phyloP scores from a whole-genome alignment of 306 rosid species.

The Prosopis cineraria region DNA sequence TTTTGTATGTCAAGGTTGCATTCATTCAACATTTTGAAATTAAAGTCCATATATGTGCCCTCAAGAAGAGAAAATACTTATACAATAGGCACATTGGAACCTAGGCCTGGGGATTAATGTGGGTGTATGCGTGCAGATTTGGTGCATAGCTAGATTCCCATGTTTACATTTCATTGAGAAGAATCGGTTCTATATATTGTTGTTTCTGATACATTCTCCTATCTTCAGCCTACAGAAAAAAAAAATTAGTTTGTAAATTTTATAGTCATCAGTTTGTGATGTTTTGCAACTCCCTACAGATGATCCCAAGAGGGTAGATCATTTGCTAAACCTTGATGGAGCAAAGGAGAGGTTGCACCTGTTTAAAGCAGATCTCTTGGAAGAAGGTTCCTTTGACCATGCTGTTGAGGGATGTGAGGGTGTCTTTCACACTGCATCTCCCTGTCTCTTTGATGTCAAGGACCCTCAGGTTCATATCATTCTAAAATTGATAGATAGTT shows the following conservation, averaged over 20 bases:
- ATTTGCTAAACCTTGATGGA: neutral
- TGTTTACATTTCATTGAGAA: neutral
- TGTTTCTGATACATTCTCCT: too few species aligned
- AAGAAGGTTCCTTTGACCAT: constrained; percentile 9
- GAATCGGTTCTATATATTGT: too few species aligned
- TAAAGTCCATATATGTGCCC: neutral
- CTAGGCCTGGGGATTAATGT: neutral
- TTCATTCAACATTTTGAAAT: too few species aligned
- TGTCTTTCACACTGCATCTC: constrained; percentile 13
- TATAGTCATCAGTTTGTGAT: neutral
- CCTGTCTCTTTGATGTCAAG: neutral
- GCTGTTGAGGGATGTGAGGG: constrained; percentile 8
- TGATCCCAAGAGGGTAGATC: neutral
- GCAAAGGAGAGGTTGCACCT: neutral
- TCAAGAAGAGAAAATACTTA: neutral
- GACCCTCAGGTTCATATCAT: constrained; percentile 10
- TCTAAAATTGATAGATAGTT: neutral
- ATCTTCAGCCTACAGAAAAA: too few species aligned
- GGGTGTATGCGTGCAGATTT: neutral
- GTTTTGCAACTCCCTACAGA: neutral
- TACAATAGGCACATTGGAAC: neutral
- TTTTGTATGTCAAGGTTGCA: too few species aligned
- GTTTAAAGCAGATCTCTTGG: neutral
- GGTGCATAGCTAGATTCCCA: neutral
- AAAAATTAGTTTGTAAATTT: too few species aligned